Conservation (phyloP, 176 grass and related monocot species). For the Saccharum officinarum region DNA sequence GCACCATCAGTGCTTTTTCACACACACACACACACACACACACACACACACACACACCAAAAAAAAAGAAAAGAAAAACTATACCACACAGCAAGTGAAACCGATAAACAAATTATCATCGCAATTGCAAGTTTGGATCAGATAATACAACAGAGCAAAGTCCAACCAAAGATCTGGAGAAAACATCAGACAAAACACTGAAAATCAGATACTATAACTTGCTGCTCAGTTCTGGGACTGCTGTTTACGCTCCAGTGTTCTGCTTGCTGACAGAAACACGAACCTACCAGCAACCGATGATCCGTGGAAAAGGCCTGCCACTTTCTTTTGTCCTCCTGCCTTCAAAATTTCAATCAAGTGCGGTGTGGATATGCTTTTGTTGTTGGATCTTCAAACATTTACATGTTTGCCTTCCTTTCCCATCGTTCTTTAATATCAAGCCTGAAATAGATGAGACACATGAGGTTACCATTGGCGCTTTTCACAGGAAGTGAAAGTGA, state of each 20-base stretch:
- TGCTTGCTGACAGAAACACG: background rate
- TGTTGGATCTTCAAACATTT: conserved; percentile 15
- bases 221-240: background rate
- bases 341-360: background rate
- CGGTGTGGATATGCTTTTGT: background rate
- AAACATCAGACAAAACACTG: background rate
- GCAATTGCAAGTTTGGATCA: background rate
- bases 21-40: too few species aligned
- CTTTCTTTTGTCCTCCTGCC: background rate
- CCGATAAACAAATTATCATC: background rate
- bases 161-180: background rate
- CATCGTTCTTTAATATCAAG: conserved; percentile 59
- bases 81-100: background rate
- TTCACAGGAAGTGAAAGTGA: background rate
- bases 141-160: conserved; percentile 5
- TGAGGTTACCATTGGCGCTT: background rate
- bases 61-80: background rate
- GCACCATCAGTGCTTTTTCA: background rate
- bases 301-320: background rate
- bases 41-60: too few species aligned
- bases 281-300: background rate
- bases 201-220: conserved; percentile 11
- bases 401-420: conserved; percentile 65
- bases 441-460: conserved; percentile 27
- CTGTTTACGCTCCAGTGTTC: background rate